phyloP scores from a whole-genome alignment of 1,284 basidiomycete genomes.

The Dichomitus squalens region DNA sequence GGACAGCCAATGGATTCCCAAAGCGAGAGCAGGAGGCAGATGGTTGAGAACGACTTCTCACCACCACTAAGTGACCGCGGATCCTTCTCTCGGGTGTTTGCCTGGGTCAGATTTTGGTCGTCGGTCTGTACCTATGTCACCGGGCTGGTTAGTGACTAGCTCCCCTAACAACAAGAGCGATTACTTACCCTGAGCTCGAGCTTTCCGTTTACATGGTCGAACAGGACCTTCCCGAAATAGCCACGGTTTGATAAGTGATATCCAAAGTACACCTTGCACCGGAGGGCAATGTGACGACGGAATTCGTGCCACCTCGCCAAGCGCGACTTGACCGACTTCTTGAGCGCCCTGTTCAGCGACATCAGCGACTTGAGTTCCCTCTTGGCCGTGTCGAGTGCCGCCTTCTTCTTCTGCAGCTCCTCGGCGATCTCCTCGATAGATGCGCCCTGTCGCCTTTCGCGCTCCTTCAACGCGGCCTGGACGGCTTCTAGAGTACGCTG shows the following conservation, averaged over 20 bases:
- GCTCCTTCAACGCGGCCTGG: slow-evolving; percentile 66
- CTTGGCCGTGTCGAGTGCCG: slow-evolving; percentile 57
- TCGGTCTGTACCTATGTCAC: slow-evolving; percentile 70
- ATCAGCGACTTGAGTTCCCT: slow-evolving; percentile 65
- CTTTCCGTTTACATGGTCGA: slow-evolving; percentile 75
- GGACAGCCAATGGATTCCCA: slow-evolving; percentile 97
- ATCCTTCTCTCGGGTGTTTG: slow-evolving; percentile 68
- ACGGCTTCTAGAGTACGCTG: slow-evolving; percentile 65
- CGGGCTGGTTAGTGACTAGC: not conserved
- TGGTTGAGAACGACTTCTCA: slow-evolving; percentile 97
- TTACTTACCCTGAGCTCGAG: slow-evolving; percentile 68
- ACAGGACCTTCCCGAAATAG: slow-evolving; percentile 82
- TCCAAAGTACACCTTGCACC: slow-evolving; percentile 84
- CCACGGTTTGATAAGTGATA: slow-evolving; percentile 84
- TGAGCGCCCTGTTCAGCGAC: slow-evolving; percentile 61
- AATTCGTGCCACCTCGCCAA: slow-evolving; percentile 84
- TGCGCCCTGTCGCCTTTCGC: slow-evolving; percentile 73
- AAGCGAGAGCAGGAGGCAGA: slow-evolving; percentile 88
- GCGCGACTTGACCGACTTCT: slow-evolving; percentile 65
- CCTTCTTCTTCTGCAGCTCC: slow-evolving; percentile 66
- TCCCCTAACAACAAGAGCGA: not conserved
- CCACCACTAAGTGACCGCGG: slow-evolving; percentile 87
- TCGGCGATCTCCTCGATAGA: slow-evolving; percentile 76
- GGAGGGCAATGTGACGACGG: slow-evolving; percentile 81
- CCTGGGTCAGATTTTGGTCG: slow-evolving; percentile 69